Conservation (phyloP, 495 filamentous ascomycete species). For the Penicillium verhagenii region DNA sequence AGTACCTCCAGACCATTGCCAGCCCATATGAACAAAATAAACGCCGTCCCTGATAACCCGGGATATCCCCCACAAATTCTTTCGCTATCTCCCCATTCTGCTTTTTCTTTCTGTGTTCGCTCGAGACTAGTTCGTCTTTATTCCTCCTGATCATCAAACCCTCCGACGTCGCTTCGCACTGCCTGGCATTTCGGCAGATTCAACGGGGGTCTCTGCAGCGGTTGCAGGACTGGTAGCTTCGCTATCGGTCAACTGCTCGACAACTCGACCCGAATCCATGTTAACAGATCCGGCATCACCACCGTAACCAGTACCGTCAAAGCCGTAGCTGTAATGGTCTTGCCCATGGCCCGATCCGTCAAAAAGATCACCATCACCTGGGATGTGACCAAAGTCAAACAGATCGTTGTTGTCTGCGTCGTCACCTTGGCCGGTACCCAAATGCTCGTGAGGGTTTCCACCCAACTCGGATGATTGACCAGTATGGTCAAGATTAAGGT, state of each 20-base stretch:
- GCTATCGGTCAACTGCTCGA: slow-evolving; percentile 49
- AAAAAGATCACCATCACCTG: slow-evolving; percentile 40
- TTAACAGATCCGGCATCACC: slow-evolving; percentile 17
- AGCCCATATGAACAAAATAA: slow-evolving; percentile 1
- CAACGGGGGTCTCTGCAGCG: slow-evolving; percentile 28
- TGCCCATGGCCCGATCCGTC: slow-evolving; percentile 26
- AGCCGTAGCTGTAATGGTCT: slow-evolving; percentile 31
- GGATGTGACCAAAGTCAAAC: slow-evolving; percentile 45
- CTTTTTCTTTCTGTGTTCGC: neutral
- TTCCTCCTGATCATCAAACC: slow-evolving; percentile 21
- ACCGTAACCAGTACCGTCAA: slow-evolving; percentile 30
- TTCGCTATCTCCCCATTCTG: neutral
- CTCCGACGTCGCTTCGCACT: slow-evolving; percentile 40
- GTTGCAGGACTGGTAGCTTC: slow-evolving; percentile 44
- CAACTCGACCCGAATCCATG: slow-evolving; percentile 31
- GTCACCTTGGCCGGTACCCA: slow-evolving; percentile 13
- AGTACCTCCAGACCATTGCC: neutral
- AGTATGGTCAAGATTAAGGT: slow-evolving; percentile 19
- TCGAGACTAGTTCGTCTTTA: neutral
- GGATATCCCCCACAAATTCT: neutral
- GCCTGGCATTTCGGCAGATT: slow-evolving; percentile 19
- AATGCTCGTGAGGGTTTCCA: slow-evolving; percentile 10
- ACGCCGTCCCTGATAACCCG: neutral
- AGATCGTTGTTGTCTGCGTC: slow-evolving; percentile 36
- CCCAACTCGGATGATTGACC: slow-evolving; percentile 4